Base-by-base conservation (phyloP, 75 land plant genomes). In the Picea sitchensis region DNA sequence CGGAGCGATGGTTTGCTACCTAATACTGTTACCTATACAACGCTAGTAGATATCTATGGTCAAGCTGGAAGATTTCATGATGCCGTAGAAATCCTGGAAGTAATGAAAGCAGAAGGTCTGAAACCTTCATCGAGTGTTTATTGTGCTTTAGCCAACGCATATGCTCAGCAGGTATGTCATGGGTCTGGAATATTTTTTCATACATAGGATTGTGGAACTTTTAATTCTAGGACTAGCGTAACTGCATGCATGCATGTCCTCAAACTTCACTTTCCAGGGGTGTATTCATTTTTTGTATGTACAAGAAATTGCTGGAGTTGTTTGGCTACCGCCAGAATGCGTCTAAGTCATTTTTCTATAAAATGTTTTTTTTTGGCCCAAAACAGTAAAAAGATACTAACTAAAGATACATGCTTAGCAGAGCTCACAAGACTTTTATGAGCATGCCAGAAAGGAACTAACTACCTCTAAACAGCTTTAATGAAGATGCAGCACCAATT, bases 141-240 rank as follows among this genome's bases (percentile, higher is more conserved):
- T 77, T 88, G 94, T 84, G 99, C 99, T 8, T 80, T 97, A 59
- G 97, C 96, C 61, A 95, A 95, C 86, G 99, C 96, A 0, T 95
- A 93, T 89, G 99, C 99, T 20, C 93, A 92, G 79, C 90, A 86
- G 92, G 99, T 96, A 89, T 65, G 83, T 75, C 7, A 30, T 64
- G 44, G 38, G 44, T 51, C 15, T 67, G 20, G 69, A 5, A 44
- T 79, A 44, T 54, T 64, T 54, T 76, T 20, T 75, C 21, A 14
- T 34, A 21, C 76, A 34, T 18, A 76, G 77, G 80, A 30, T 77
- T 77, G 17, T 17, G 23, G 38, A 47, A 34, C 31, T 75, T 15
- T 44, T 74, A 31, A 4, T 3, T 65, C 38, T 18, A 34, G 6
- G 17, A 65, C 7, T 15, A 14, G 34, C 11, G 69, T 36, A 31